Conservation (phyloP, 2,329 filamentous ascomycete species). For the Talaromyces sp. region DNA sequence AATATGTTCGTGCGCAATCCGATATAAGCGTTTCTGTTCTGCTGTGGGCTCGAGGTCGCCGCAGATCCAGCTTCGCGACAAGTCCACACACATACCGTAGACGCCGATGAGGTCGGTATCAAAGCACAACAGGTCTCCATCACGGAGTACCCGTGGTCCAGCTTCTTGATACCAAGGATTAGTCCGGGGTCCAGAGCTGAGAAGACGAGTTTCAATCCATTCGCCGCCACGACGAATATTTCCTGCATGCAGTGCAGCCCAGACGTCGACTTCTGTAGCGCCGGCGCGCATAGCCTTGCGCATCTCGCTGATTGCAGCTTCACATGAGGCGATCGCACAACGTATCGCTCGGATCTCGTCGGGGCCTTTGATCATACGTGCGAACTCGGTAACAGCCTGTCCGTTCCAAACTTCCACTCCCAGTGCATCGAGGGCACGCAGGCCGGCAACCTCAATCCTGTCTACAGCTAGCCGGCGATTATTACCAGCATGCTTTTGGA, state of each 20-base stretch:
- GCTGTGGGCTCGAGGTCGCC: neutral
- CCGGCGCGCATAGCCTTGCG: neutral
- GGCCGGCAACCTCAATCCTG: neutral
- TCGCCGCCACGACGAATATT: neutral
- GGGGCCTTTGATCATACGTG: neutral
- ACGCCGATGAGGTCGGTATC: neutral
- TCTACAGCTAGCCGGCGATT: neutral
- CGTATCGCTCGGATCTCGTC: neutral
- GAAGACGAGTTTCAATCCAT: neutral
- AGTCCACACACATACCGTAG: neutral
- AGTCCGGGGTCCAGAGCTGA: neutral
- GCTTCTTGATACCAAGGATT: neutral
- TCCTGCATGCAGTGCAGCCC: neutral
- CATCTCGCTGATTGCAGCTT: neutral
- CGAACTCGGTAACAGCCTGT: neutral
- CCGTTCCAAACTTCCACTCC: neutral
- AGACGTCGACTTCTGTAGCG: neutral
- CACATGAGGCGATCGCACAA: neutral
- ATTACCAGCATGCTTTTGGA: neutral
- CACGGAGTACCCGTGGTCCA: neutral
- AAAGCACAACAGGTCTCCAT: neutral
- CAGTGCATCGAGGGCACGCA: neutral
- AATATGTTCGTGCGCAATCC: neutral
- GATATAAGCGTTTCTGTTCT: neutral
- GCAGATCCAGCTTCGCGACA: neutral